These are phyloP conservation scores for Astrocystis sublimbata DNA, from an alignment of 495 filamentous ascomycete species.

Conservation along the genomic window DNA sequence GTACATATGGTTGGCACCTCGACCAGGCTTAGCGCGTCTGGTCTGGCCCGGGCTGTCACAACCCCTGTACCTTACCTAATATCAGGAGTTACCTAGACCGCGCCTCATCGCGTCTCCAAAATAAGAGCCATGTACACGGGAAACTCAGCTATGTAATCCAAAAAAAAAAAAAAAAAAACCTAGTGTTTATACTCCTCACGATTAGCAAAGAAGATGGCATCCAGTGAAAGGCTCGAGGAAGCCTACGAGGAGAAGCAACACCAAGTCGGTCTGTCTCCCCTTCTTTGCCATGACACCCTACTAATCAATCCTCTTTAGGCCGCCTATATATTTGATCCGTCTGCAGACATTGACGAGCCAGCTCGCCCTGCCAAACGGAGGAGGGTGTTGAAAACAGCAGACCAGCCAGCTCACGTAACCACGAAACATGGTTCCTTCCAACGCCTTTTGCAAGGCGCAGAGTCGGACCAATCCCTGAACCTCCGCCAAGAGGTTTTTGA, in stretches of 20 bases:
- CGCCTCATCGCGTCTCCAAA: constrained; percentile 8
- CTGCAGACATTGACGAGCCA: constrained; percentile 31
- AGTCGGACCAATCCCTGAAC: constrained; percentile 51
- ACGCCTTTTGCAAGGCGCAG: constrained; percentile 63
- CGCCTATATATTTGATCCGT: constrained; percentile 69
- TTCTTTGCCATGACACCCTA: background rate
- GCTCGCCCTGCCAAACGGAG: constrained; percentile 66
- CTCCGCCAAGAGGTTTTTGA: constrained; percentile 65
- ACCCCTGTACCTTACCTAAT: background rate
- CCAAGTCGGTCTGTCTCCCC: constrained; percentile 40
- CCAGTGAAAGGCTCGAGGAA: constrained; percentile 24
- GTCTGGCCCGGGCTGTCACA: background rate
- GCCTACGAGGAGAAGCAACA: constrained; percentile 43
- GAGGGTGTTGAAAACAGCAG: constrained; percentile 47
- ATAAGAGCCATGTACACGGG: background rate
- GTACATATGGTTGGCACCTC: too few species aligned
- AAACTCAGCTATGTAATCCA: background rate
- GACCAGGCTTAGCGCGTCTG: background rate
- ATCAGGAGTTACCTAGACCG: background rate
- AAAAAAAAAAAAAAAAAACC: background rate
- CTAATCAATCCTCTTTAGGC: constrained; percentile 47
- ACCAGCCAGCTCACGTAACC: constrained; percentile 24
- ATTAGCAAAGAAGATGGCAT: constrained; percentile 28
- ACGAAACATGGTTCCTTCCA: constrained; percentile 45
- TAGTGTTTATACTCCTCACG: too few species aligned